phyloP scores from a whole-genome alignment of 2,329 filamentous ascomycete species.

The Ascochyta viciae-villosae region DNA sequence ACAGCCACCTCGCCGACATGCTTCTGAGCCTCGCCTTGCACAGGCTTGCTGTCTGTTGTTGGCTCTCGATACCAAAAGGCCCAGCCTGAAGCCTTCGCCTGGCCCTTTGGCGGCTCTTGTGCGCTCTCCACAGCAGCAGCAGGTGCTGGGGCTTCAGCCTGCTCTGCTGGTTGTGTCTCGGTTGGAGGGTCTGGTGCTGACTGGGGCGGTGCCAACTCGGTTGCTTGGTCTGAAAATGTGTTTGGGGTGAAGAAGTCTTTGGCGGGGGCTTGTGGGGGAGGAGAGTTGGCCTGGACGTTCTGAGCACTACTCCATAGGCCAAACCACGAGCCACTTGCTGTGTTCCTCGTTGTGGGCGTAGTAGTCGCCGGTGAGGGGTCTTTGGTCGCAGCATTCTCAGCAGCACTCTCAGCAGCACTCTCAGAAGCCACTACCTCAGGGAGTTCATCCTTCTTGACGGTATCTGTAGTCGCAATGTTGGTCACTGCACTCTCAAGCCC shows the following conservation, averaged over 20 bases:
- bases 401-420: conserved; percentile 10
- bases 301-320: conserved; percentile 58
- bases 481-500: conserved; percentile 25
- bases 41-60: conserved; percentile 60
- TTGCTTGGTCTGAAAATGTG: conserved; percentile 16
- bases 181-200: neutral
- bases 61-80: conserved; percentile 77
- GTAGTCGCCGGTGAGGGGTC: conserved; percentile 19
- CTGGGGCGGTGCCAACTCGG: conserved; percentile 11
- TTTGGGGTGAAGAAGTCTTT: conserved; percentile 16
- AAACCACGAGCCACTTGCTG: conserved; percentile 55
- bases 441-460: conserved; percentile 30
- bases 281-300: conserved; percentile 46
- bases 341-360: conserved; percentile 23
- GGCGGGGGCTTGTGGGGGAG: conserved; percentile 24
- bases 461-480: conserved; percentile 18
- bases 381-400: conserved; percentile 26
- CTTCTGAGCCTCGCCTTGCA: conserved; percentile 64
- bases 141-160: neutral
- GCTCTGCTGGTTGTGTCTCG: conserved; percentile 10
- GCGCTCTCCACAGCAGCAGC: conserved; percentile 9
- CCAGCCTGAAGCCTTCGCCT: conserved; percentile 70
- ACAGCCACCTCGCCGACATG: conserved; percentile 60
- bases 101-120: conserved; percentile 40
- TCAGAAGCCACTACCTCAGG: neutral